Conservation (phyloP, 345 rosid genomes). For the Moringa oleifera region DNA sequence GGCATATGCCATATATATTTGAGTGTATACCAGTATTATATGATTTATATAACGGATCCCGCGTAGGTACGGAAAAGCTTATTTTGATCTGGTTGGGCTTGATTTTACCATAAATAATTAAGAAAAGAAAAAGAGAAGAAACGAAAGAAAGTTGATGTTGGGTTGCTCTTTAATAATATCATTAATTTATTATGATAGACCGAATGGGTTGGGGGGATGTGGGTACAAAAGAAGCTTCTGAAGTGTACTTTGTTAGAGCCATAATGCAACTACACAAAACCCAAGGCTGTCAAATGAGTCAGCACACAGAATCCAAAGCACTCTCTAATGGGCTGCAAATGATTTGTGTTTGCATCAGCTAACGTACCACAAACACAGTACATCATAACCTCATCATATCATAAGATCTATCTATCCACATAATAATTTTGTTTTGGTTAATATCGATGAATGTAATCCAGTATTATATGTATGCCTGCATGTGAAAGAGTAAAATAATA, state of each 20-base stretch:
- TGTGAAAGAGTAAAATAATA: too few relatives aligned
- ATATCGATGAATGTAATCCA: too few relatives aligned
- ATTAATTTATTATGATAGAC: too few relatives aligned
- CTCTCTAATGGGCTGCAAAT: neutral
- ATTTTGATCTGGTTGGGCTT: too few relatives aligned
- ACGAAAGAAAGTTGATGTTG: neutral
- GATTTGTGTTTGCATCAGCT: neutral
- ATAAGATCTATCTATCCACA: too few relatives aligned
- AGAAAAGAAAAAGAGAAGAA: neutral
- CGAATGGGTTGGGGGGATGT: neutral
- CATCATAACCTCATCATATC: neutral
- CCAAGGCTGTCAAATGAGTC: constrained; percentile 1
- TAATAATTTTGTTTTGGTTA: neutral
- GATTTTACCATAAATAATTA: too few relatives aligned
- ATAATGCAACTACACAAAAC: neutral
- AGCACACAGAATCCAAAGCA: constrained; percentile 26
- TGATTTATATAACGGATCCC: too few relatives aligned
- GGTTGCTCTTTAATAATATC: too few relatives aligned
- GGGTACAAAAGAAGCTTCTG: constrained; percentile 31
- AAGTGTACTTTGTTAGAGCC: constrained; percentile 12
- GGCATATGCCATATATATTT: too few relatives aligned
- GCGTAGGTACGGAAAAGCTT: too few relatives aligned
- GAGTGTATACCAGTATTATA: too few relatives aligned
- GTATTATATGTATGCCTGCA: neutral
- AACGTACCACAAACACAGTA: too few relatives aligned